A percentile compares a stretch with the other conserved stretches of the same genome.
Evolutionary conservation across 2,329 filamentous ascomycete genomes (phyloP).

Genomic region (Cadophora luteo-olivacea): DNA sequence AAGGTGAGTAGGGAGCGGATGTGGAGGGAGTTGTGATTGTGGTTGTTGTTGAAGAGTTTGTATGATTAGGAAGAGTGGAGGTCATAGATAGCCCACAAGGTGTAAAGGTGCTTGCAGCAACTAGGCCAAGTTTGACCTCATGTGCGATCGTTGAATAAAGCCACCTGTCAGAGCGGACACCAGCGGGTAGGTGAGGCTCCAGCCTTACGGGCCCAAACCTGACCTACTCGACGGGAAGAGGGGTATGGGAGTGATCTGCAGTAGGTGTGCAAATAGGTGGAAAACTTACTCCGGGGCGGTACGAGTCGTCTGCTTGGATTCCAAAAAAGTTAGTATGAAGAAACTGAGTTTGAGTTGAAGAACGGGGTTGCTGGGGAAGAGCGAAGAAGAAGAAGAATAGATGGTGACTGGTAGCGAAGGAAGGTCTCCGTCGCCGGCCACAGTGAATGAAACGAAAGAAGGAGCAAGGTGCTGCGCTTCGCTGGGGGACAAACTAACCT

Average conservation of each 20-base stretch:
- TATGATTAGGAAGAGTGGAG: conserved; percentile 2
- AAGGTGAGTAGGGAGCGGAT: conserved; percentile 14
- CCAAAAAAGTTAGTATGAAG: conserved; percentile 28
- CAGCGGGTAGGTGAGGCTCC: conserved; percentile 24
- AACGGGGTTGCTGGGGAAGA: conserved; percentile 7
- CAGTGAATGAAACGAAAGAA: conserved; percentile 23
- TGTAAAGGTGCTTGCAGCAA: conserved; percentile 26
- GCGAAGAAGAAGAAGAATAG: conserved; percentile 13
- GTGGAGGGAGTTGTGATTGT: neutral
- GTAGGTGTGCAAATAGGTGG: neutral
- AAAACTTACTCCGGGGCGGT: conserved; percentile 35
- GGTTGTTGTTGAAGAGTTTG: neutral
- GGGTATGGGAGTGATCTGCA: neutral
- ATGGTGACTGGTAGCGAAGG: conserved; percentile 13
- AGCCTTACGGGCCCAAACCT: conserved; percentile 25
- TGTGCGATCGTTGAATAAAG: conserved; percentile 23
- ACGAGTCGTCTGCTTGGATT: conserved; percentile 32
- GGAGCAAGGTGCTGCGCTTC: conserved; percentile 11
- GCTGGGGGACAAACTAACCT: conserved; percentile 33
- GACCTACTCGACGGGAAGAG: conserved; percentile 9
- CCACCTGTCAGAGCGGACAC: conserved; percentile 25
- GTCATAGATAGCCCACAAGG: conserved; percentile 23
- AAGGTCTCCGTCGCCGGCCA: conserved; percentile 20
- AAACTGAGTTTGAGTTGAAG: conserved; percentile 9
- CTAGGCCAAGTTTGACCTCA: conserved; percentile 26